Base-by-base conservation (phyloP, 2,329 filamentous ascomycete species). In the Stachybotrys chlorohalonatus region DNA sequence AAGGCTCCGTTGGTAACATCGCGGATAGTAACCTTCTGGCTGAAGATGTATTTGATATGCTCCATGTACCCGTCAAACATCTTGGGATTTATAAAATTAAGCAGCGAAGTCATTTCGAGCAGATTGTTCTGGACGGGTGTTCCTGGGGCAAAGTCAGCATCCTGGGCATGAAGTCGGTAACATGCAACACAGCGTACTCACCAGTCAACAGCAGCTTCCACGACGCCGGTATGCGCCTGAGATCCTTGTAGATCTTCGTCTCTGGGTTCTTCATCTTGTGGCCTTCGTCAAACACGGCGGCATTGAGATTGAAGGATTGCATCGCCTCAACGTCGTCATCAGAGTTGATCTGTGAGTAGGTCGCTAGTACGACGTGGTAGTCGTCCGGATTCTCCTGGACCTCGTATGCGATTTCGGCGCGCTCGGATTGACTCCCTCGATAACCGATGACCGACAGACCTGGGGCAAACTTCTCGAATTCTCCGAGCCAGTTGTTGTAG, bases 101-200 rank as follows among this genome's bases (percentile, higher is more conserved):
- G 81, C 13, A 99, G 81, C 2, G 91, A 89, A 47, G 91, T 87
- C 64, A 99, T 83, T 72, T 99, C 94, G 66, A 93, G 86, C 17
- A 99, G 76, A 67, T 97, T 97, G 73, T 99, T 95, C 68, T 95
- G 90, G 2, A 99, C 80, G 0, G 94, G 94, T 0, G 94, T 99
- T 47, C 94, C 94, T 31, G 86, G 90, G 31, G 42, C n/a, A 42
- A 6, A 31, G 47, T 68, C 47, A 70, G 61, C 32, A 32, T n/a
- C 30, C 31, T 24, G 13, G 36, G 36, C 4, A 15, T 52, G 36
- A 7, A 46, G 8, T 17, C 11, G 39, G 13, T 24, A 2, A 24
- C 5, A 15, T 17, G 15, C 6, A 13, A 24, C 11, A 24, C 42
- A 47, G 7, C 9, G 3, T 24, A 47, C 58, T 51, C 62, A 71